Evolutionary conservation across 176 grass and related monocot species (phyloP).

Genomic region (Ananas comosus): DNA sequence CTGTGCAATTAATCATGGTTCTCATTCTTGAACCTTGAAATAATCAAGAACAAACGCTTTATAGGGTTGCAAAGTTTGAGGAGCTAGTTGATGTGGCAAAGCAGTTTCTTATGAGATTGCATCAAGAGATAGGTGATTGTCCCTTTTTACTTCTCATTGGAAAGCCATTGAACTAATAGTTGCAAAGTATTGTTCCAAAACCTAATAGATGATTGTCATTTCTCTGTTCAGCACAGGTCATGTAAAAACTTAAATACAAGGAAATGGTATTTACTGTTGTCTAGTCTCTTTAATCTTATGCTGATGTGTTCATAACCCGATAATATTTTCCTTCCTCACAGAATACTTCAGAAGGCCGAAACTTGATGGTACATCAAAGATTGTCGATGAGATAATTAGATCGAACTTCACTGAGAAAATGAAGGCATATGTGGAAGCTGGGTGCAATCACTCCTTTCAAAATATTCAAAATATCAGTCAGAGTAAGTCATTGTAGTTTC

Average conservation of each 20-base stretch:
- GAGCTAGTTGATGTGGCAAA: slow-evolving; percentile 46
- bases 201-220: neutral
- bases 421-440: slow-evolving; percentile 47
- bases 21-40: neutral
- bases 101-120: slow-evolving; percentile 40
- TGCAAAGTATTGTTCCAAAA: neutral
- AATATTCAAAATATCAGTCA: slow-evolving; percentile 50
- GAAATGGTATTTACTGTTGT: neutral
- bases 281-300: neutral
- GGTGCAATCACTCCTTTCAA: slow-evolving; percentile 28
- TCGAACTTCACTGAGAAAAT: slow-evolving; percentile 52
- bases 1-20: too few relatives aligned
- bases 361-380: slow-evolving; percentile 25
- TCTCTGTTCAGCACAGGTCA: too few relatives aligned
- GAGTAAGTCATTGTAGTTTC: slow-evolving; percentile 33
- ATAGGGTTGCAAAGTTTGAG: slow-evolving; percentile 41
- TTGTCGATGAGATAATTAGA: slow-evolving; percentile 34
- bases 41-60: neutral
- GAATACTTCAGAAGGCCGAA: slow-evolving; percentile 34
- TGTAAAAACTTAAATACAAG: neutral
- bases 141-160: neutral
- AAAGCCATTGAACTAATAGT: neutral
- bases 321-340: slow-evolving; percentile 12
- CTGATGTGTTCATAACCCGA: neutral
- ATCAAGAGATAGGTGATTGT: slow-evolving; percentile 37